Percentiles rank a stretch among this genome's conserved stretches.
Conservation (phyloP, 202 grass and related monocot species). For the Schoenoplectus tabernaemontani region DNA sequence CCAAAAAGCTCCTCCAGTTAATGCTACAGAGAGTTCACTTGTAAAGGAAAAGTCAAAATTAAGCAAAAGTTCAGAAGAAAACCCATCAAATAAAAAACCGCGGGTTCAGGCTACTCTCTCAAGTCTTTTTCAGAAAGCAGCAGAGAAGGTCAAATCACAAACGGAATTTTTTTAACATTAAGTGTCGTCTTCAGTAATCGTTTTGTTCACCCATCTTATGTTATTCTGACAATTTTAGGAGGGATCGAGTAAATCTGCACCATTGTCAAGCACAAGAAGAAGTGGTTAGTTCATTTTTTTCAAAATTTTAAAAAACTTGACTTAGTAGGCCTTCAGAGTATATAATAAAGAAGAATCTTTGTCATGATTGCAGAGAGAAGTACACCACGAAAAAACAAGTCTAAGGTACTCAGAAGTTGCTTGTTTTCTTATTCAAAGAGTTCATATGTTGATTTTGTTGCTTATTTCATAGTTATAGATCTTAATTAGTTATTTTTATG, state of each 20-base stretch:
- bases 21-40: slow-evolving; percentile 22
- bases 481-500: background rate
- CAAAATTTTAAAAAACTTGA: slow-evolving; percentile 15
- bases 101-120: slow-evolving; percentile 83
- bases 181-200: background rate
- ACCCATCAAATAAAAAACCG: slow-evolving; percentile 46
- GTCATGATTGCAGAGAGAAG: slow-evolving; percentile 37
- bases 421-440: background rate
- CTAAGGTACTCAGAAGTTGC: slow-evolving; percentile 30
- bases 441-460: slow-evolving; percentile 7
- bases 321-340: background rate
- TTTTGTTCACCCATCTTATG: background rate
- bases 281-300: slow-evolving; percentile 38
- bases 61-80: slow-evolving; percentile 13
- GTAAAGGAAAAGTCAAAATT: slow-evolving; percentile 33
- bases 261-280: slow-evolving; percentile 36
- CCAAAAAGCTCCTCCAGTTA: background rate
- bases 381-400: slow-evolving; percentile 31
- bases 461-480: background rate
- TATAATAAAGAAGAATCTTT: slow-evolving; percentile 9
- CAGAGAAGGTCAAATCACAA: slow-evolving; percentile 48
- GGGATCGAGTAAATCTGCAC: slow-evolving; percentile 17
- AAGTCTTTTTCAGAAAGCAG: slow-evolving; percentile 60
- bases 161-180: background rate
- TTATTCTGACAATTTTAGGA: slow-evolving; percentile 24